Conservation (phyloP, 2,329 filamentous ascomycete species). For the Chalaropsis thielavioides region DNA sequence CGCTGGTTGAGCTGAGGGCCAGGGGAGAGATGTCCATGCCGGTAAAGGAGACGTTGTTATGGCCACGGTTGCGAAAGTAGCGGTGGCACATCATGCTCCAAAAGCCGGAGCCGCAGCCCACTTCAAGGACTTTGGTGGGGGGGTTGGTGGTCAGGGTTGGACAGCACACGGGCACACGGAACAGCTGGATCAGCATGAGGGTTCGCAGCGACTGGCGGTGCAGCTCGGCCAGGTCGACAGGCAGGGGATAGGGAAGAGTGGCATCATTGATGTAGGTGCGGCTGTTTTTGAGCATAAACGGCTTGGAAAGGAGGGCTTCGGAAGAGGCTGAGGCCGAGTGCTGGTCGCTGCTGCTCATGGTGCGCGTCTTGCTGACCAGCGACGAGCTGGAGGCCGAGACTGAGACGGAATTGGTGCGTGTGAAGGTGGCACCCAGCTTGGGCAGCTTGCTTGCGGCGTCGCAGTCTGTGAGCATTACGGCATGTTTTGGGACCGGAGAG, state of each 20-base stretch:
- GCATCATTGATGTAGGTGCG: slow-evolving; percentile 69
- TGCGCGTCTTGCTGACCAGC: slow-evolving; percentile 24
- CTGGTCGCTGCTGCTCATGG: slow-evolving; percentile 19
- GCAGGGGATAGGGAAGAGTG: slow-evolving; percentile 63
- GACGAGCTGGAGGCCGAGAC: not conserved
- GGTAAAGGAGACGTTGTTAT: slow-evolving; percentile 58
- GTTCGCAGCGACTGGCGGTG: slow-evolving; percentile 79
- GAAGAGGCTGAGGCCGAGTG: slow-evolving; percentile 29
- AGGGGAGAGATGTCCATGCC: slow-evolving; percentile 70
- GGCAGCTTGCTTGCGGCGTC: not conserved
- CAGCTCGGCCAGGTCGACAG: slow-evolving; percentile 72
- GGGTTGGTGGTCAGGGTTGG: slow-evolving; percentile 50
- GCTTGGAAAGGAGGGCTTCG: slow-evolving; percentile 31
- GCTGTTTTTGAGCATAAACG: slow-evolving; percentile 60
- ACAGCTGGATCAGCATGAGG: slow-evolving; percentile 64
- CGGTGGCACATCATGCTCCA: slow-evolving; percentile 84
- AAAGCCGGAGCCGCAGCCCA: slow-evolving; percentile 76
- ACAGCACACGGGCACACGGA: slow-evolving; percentile 65
- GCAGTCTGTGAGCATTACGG: slow-evolving; percentile 1
- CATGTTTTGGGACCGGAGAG: not conserved
- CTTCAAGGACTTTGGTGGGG: slow-evolving; percentile 65
- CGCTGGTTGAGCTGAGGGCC: slow-evolving; percentile 30
- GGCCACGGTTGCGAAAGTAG: slow-evolving; percentile 55
- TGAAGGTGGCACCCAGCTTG: not conserved
- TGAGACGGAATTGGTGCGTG: not conserved